phyloP scores from a whole-genome alignment of 495 filamentous ascomycete species.

The Penicillium steckii region DNA sequence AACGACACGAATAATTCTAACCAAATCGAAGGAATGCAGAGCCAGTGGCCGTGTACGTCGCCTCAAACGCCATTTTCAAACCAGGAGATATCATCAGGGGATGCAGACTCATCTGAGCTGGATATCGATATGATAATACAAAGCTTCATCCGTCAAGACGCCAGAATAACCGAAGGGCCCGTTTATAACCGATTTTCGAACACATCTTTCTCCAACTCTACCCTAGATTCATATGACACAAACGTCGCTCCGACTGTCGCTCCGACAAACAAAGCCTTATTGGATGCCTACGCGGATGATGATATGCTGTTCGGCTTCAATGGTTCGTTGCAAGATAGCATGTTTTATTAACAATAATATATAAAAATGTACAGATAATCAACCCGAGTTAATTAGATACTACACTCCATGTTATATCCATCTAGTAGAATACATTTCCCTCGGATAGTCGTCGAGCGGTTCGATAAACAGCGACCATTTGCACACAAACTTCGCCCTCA shows the following conservation, averaged over 20 bases:
- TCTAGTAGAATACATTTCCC: slow-evolving; percentile 22
- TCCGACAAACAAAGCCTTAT: background rate
- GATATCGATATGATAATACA: slow-evolving; percentile 33
- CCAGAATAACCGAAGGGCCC: slow-evolving; percentile 5
- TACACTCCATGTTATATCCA: background rate
- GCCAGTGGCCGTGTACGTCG: background rate
- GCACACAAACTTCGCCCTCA: slow-evolving; percentile 10
- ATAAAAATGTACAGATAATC: background rate
- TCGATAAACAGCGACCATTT: slow-evolving; percentile 27
- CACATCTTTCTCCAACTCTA: background rate
- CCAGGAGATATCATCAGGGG: slow-evolving; percentile 12
- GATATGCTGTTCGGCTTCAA: slow-evolving; percentile 30
- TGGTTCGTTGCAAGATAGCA: slow-evolving; percentile 21
- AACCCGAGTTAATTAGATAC: background rate
- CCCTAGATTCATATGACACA: background rate
- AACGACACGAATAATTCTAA: background rate
- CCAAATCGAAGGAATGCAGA: background rate
- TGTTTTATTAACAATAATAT: slow-evolving; percentile 9
- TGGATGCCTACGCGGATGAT: slow-evolving; percentile 10
- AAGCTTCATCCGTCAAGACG: slow-evolving; percentile 30
- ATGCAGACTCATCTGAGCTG: slow-evolving; percentile 25
- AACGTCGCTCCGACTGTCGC: background rate
- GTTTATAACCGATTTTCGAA: background rate
- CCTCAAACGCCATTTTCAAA: background rate
- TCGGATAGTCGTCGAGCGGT: slow-evolving; percentile 29